Conservation (phyloP, 306 rosid genomes). For the Chamaecrista fasciculata region DNA sequence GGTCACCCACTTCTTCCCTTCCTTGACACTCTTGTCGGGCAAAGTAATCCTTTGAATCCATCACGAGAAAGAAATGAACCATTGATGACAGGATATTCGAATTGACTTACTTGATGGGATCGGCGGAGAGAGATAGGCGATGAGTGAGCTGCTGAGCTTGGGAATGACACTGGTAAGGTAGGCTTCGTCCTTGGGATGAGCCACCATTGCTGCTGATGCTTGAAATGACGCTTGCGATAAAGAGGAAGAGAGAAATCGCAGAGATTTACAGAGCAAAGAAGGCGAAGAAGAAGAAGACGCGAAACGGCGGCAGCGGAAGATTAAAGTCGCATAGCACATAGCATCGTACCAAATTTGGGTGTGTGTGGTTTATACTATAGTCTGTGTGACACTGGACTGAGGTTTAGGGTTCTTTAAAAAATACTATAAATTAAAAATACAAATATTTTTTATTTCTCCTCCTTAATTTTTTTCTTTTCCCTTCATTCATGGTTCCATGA, state of each 20-base stretch:
- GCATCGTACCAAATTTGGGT: conserved; percentile 28
- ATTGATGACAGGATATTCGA: not conserved
- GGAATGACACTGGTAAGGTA: conserved; percentile 56
- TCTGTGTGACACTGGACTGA: not conserved
- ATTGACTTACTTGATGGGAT: conserved; percentile 58
- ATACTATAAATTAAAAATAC: no score
- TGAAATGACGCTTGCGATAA: not conserved
- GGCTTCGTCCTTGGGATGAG: conserved; percentile 62
- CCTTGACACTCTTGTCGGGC: conserved; percentile 67
- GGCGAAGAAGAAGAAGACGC: not conserved
- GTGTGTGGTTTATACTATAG: not conserved
- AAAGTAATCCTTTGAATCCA: conserved; percentile 41
- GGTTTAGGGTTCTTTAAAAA: conserved; percentile 10
- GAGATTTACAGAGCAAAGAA: not conserved
- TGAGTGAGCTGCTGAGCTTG: conserved; percentile 45
- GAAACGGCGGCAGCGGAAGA: conserved; percentile 47
- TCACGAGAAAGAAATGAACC: not conserved
- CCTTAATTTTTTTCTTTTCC: no score
- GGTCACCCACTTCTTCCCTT: conserved; percentile 69
- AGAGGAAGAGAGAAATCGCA: conserved; percentile 33
- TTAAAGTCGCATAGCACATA: conserved; percentile 41
- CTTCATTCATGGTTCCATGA: not conserved
- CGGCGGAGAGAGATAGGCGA: conserved; percentile 59
- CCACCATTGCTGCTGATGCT: conserved; percentile 39
- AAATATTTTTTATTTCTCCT: no score